Percentiles rank a stretch among this genome's conserved stretches.
These are phyloP conservation scores for Colletotrichum godetiae DNA, from an alignment of 2,329 filamentous ascomycete species.

Conservation along the genomic window DNA sequence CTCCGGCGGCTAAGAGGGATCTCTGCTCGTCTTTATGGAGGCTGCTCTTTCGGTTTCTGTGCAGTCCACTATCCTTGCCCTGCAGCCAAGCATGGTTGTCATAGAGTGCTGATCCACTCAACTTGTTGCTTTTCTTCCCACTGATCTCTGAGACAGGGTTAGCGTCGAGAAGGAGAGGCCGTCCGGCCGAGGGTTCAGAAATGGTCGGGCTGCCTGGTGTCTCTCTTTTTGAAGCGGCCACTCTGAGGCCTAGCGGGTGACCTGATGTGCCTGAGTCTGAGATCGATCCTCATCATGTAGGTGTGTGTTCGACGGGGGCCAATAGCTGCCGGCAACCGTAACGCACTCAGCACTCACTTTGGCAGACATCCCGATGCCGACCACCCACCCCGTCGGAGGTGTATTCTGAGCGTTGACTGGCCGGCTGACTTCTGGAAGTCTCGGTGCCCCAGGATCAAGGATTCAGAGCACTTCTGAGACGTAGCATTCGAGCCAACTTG, in stretches of 20 bases:
- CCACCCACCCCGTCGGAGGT: neutral
- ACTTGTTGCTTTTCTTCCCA: slow-evolving; percentile 34
- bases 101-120: slow-evolving; percentile 33
- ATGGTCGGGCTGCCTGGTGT: slow-evolving; percentile 30
- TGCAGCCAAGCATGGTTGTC: slow-evolving; percentile 36
- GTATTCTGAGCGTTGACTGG: slow-evolving; percentile 5
- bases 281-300: slow-evolving; percentile 18
- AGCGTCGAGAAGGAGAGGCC: slow-evolving; percentile 27
- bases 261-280: neutral
- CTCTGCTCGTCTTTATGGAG: slow-evolving; percentile 29
- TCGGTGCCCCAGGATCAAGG: slow-evolving; percentile 25
- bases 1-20: slow-evolving; percentile 12
- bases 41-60: slow-evolving; percentile 14
- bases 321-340: slow-evolving; percentile 10
- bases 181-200: slow-evolving; percentile 18
- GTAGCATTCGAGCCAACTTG: slow-evolving; percentile 5
- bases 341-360: neutral
- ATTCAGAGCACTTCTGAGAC: neutral
- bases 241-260: slow-evolving; percentile 24
- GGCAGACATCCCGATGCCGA: slow-evolving; percentile 2
- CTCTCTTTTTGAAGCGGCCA: slow-evolving; percentile 23
- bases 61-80: slow-evolving; percentile 27
- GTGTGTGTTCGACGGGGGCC: slow-evolving; percentile 12
- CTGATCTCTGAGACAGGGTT: slow-evolving; percentile 35
- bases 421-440: slow-evolving; percentile 1